These are phyloP conservation scores for Xylariales sp. DNA, from an alignment of 2,329 filamentous ascomycete genomes.

Conservation along the genomic window DNA sequence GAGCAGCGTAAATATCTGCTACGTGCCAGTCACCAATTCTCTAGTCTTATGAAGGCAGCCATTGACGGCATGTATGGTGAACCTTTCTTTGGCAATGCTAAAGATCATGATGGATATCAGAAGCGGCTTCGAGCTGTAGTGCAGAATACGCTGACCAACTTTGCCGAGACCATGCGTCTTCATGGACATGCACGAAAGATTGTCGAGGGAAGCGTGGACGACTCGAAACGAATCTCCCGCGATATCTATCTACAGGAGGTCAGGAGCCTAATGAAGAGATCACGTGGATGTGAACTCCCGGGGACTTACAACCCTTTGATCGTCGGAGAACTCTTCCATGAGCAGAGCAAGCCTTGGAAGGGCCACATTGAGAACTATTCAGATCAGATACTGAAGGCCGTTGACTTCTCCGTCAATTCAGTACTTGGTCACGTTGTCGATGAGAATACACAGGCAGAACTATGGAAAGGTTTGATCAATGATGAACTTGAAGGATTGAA, in stretches of 20 bases:
- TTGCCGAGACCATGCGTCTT: conserved; percentile 19
- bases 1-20: conserved; percentile 29
- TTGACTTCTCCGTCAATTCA: conserved; percentile 10
- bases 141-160: conserved; percentile 18
- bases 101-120: conserved; percentile 13
- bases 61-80: conserved; percentile 25
- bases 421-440: conserved; percentile 18
- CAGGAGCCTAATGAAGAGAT: conserved; percentile 20
- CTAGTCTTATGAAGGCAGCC: conserved; percentile 18
- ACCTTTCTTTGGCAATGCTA: conserved; percentile 22
- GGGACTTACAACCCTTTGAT: conserved; percentile 31
- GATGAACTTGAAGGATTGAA: conserved; percentile 18
- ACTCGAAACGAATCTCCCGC: conserved; percentile 12
- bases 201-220: background rate
- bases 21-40: conserved; percentile 22
- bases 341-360: conserved; percentile 29
- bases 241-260: conserved; percentile 18
- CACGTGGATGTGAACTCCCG: conserved; percentile 29
- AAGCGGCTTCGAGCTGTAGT: conserved; percentile 22
- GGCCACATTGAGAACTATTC: conserved; percentile 14
- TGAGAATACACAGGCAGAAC: conserved; percentile 16
- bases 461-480: conserved; percentile 17
- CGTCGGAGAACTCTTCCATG: conserved; percentile 26
- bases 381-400: conserved; percentile 16
- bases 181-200: conserved; percentile 15